Base-by-base conservation (phyloP, 1,139 yeast genomes). In the Protomyces arabidopsidicola region DNA sequence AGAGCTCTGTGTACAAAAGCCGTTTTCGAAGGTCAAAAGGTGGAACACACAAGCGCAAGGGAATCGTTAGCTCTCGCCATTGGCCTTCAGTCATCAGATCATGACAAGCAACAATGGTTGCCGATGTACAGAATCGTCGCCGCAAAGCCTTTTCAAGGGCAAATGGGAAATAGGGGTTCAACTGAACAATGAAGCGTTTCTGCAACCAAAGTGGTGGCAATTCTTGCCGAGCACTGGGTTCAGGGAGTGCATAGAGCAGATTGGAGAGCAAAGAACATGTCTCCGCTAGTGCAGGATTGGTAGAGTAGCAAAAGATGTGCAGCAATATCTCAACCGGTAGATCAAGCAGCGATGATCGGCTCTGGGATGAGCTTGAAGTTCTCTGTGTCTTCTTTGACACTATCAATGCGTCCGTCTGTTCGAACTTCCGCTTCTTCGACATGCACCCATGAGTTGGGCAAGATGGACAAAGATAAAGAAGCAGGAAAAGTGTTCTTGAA, bases 161-260 rank as follows among this genome's bases (percentile, higher is more conserved):
- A 27, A 58, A 52, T 5, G 55, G 34, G n/a, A 58, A 24, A 52
- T 48, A 35, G 2, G 62, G 62, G 35, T 52, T 52, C 31, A 50
- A 18, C 16, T 52, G 51, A 10, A 16, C 42, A 20, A 58, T 51
- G 18, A 58, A 58, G 9, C 45, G 20, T 22, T 50, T 27, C 35
- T 58, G 62, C 12, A 58, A n/a, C 62, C 62, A 58, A 27, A 58
- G 34, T 3, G 62, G 56, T 3, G 62, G 62, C n/a, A 51, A 48
- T 5, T 12, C 53, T 9, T 16, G 34, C 12, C 36, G 38, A 16
- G 27, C 6, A 14, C 50, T 51, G 10, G n/a, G 8, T 8, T n/a
- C 18, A 12, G 62, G 56, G 22, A 39, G 31, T 12, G 62, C 62
- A 39, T 16, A 58, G 31, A 51, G 52, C 16, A 31, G 34, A n/a